These are phyloP conservation scores for Alnus rubra DNA, from an alignment of 306 rosid species.

Conservation along the genomic window DNA sequence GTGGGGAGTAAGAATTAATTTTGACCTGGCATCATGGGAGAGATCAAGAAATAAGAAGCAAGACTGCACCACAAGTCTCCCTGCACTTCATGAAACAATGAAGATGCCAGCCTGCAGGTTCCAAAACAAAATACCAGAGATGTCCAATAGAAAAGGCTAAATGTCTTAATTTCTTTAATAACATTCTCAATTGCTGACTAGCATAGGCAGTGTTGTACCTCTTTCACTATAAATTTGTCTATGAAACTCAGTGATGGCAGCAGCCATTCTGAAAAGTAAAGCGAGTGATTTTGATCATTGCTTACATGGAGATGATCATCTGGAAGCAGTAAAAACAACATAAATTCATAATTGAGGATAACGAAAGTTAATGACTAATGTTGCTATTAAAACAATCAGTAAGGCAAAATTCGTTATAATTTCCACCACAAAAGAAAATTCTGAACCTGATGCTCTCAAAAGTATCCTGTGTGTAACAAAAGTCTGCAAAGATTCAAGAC, in stretches of 20 bases:
- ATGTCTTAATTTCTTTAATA: slow-evolving; percentile 13
- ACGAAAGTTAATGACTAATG: slow-evolving; percentile 17
- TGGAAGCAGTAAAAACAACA: slow-evolving; percentile 34
- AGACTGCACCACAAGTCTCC: slow-evolving; percentile 20
- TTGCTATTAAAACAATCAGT: background rate
- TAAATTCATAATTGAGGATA: slow-evolving; percentile 15
- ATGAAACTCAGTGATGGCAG: slow-evolving; percentile 50
- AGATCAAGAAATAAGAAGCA: slow-evolving; percentile 4
- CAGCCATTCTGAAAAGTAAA: slow-evolving; percentile 72
- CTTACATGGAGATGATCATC: slow-evolving; percentile 44
- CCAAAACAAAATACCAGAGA: slow-evolving; percentile 20
- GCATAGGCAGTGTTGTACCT: slow-evolving; percentile 49
- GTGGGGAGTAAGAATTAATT: background rate
- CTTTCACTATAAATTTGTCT: slow-evolving; percentile 66
- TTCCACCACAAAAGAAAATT: slow-evolving; percentile 3
- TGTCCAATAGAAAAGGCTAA: slow-evolving; percentile 11
- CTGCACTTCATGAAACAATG: slow-evolving; percentile 38
- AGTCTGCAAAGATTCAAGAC: slow-evolving; percentile 55
- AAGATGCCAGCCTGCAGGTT: slow-evolving; percentile 58
- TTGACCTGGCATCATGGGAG: background rate
- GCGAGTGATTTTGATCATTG: slow-evolving; percentile 41
- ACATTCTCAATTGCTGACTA: slow-evolving; percentile 14
- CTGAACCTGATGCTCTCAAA: slow-evolving; percentile 68
- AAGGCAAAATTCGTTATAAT: background rate
- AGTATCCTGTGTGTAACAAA: slow-evolving; percentile 82